Conservation (phyloP, 176 grass and related monocot species). For the Poa pratensis region DNA sequence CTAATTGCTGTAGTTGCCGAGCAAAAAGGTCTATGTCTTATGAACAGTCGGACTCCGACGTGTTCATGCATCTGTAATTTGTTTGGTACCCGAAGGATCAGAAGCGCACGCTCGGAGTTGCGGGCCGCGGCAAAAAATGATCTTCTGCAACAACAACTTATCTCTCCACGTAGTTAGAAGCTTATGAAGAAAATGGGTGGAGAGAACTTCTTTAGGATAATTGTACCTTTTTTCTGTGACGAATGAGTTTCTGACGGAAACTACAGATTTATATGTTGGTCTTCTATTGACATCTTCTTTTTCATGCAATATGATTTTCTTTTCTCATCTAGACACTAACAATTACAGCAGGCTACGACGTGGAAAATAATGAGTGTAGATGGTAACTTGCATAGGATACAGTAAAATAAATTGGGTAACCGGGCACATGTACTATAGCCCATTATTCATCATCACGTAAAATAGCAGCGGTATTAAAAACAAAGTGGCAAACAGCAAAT, state of each 20-base stretch:
- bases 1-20: too few relatives aligned
- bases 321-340: neutral
- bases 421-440: too few relatives aligned
- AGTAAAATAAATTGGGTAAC: too few relatives aligned
- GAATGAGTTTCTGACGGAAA: neutral
- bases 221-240: neutral
- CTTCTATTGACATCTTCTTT: neutral
- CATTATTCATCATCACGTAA: too few relatives aligned
- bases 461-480: too few relatives aligned
- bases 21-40: too few relatives aligned
- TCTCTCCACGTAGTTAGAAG: constrained; percentile 8
- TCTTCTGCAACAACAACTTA: neutral
- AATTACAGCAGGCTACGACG: neutral
- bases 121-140: constrained; percentile 58
- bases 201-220: neutral
- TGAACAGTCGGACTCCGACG: too few relatives aligned
- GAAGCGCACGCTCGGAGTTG: constrained; percentile 54
- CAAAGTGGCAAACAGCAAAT: too few relatives aligned
- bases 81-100: too few relatives aligned
- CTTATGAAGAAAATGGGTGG: neutral
- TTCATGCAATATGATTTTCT: neutral
- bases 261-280: neutral
- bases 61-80: too few relatives aligned
- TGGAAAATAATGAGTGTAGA: too few relatives aligned
- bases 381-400: too few relatives aligned